Evolutionary conservation across 2,329 filamentous ascomycete species (phyloP), one percentile per base, ranked within the genome.

Genomic region (Fusarium globosum): DNA sequence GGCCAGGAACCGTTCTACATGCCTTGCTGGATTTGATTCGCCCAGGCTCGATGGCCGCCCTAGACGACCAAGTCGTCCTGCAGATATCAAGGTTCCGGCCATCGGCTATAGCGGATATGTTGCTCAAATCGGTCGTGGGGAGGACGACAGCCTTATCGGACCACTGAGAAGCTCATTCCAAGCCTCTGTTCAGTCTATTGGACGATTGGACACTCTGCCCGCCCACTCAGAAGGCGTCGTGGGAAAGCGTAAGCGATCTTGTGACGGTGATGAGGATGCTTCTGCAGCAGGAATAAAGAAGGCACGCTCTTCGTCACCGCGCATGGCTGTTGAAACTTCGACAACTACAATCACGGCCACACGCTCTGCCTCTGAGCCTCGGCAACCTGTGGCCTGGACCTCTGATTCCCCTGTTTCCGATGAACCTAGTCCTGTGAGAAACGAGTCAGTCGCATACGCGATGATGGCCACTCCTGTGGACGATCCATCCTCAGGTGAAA

Each of bases 191-290:
- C 49, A 36, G 33, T 36, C 35, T 26, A 36, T 35, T 13, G 36
- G 7, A 30, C 26, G 30, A 30, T 15, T 56, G 4, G 38, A 62
- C 21, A 49, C 20, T 33, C 49, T 38, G 6, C 30, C 56, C n/a
- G 38, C n/a, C 53, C 64, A 48, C 53, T 65, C 64, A 12, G 52
- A 20, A n/a, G 23, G 28, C 21, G 35, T 23, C 21, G 8, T 45
- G 15, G 26, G 35, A 13, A 73, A 65, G 38, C 57, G 65, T 14
- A 46, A 61, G 26, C 61, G 55, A 10, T 65, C 61, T 18, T 16
- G 26, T 51, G 60, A 62, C 39, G 56, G 53, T n/a, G 61, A 61
- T 38, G 61, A 73, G 7, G 36, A 52, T 30, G 20, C 61, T 56
- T 26, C 59, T 7, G 21, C 38, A 21, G 35, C 41, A 14, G 21